Evolutionary conservation across 176 grass and related monocot species (phyloP), one percentile per base, ranked within the genome.

Genomic region (Juncus effusus): DNA sequence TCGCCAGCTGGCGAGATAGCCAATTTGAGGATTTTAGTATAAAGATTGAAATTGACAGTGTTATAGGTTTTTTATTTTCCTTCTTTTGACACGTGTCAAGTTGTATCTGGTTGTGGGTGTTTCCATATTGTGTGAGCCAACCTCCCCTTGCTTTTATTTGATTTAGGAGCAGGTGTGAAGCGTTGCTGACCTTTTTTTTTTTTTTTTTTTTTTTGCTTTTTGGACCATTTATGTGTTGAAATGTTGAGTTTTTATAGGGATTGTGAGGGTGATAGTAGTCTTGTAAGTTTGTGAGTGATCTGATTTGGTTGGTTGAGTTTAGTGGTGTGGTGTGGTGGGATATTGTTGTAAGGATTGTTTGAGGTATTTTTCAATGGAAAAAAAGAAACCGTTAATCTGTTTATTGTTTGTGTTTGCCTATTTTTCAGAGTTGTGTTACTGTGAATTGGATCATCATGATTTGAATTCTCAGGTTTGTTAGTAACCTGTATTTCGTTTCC

Each of bases 101-200:
- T 60, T 60, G 52, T 57, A 62, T 67, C 63, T 82, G 81, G 74
- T 86, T 78, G 72, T 74, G 19, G 19, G 42, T 58, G 10, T 65
- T 73, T 74, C 67, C 57, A 63, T 73, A 83, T 81, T 45, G 37
- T 77, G 77, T 74, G 76, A 89, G 50, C 70, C 82, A 89, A 89
- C 86, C 86, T 95, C 90, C 83, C 85, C 90, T 80, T 84, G 86
- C 83, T 76, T 73, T 56, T 7, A 69, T 65, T 37, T 19, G 41
- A 10, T 13, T 71, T 83, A 65, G 81, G 80, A 90, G 90, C 83
- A 95, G 90, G 90, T 53, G 90, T 76, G 86, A 89, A 86, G 90
- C 90, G 86, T 90, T 95, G 90, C 90, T 89, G 86, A 89, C 81
- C 83, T 77, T 16, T 57, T 57, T 57, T 9, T 57, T 57, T 4